Evolutionary conservation across 2,329 filamentous ascomycete genomes (phyloP), one percentile per base, ranked within the genome.

Genomic region (Aspergillus sclerotialis): DNA sequence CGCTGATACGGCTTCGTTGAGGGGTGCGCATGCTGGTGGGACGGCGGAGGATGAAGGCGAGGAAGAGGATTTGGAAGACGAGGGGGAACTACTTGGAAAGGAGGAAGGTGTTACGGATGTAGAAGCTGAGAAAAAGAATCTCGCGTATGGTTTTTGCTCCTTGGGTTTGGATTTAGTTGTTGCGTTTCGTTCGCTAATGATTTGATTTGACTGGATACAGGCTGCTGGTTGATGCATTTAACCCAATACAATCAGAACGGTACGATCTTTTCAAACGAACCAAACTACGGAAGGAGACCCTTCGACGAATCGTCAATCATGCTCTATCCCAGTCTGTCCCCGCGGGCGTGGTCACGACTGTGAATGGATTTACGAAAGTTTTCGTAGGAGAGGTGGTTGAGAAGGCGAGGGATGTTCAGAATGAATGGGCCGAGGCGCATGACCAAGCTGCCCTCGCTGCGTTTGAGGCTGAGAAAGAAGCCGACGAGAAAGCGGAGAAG

Each of bases 371-470:
- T 52, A 75, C 75, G 13, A 83, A 83, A 56, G 70, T 78, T 42
- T 82, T 81, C 56, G 75, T 78, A 9, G 78, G 77, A 32, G 75
- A 80, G 45, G 68, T 83, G 37, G 72, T 82, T 36, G 79, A 83
- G 55, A 70, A 74, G 46, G 78, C 79, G 11, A 65, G 77, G 37
- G 74, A 75, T 7, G 76, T 83, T 4, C 80, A 82, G 53, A 42
- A 67, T 50, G 63, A 69, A 46, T 67, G 61, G 58, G 65, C 65
- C 9, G 63, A 67, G 5, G 71, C 68, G 5, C 64, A 67, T 37
- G 70, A 72, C 40, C 60, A 75, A 49, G 68, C 65, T 2, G 70
- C 72, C 3, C 68, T 70, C 33, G 70, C 66, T 15, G 64, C 71
- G 48, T 74, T 74, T 49, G 70, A 75, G 45, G 71, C 72, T 1